Conservation (phyloP, 371 early-diverging fungal species). For the Mortierella sp. region DNA sequence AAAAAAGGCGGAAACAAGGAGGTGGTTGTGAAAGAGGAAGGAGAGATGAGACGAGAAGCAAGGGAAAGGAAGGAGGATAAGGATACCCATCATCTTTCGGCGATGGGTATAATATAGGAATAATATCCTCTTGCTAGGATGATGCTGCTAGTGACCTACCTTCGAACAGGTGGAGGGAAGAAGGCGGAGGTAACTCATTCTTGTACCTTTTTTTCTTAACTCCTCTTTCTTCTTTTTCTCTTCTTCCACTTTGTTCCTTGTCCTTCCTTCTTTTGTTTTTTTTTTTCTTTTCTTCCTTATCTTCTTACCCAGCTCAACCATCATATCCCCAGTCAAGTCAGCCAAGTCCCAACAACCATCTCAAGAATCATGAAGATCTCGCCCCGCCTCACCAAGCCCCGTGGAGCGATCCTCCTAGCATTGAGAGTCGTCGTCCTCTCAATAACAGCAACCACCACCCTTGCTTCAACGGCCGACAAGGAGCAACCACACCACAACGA, state of each 20-base stretch:
- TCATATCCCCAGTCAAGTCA: background rate
- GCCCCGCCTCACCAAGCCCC: background rate
- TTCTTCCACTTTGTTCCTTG: background rate
- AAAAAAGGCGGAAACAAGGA: background rate
- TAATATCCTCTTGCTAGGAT: background rate
- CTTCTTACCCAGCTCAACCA: background rate
- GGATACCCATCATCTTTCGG: background rate
- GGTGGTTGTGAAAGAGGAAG: background rate
- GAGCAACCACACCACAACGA: background rate
- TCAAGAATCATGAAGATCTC: slow-evolving; percentile 1
- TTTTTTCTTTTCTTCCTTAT: slow-evolving; percentile 1
- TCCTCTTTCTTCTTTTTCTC: background rate
- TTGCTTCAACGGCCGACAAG: background rate
- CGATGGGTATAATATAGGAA: background rate
- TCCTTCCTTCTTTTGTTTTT: background rate
- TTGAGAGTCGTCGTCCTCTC: slow-evolving; percentile 2
- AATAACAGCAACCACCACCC: background rate
- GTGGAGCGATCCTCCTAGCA: slow-evolving; percentile 2
- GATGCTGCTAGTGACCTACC: no score
- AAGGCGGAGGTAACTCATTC: background rate
- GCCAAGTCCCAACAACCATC: no score
- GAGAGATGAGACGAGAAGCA: background rate
- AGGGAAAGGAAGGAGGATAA: background rate
- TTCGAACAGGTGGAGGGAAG: background rate
- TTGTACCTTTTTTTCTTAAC: background rate